phyloP scores from a whole-genome alignment of 2,329 filamentous ascomycete species.

The Trichophyton simii region DNA sequence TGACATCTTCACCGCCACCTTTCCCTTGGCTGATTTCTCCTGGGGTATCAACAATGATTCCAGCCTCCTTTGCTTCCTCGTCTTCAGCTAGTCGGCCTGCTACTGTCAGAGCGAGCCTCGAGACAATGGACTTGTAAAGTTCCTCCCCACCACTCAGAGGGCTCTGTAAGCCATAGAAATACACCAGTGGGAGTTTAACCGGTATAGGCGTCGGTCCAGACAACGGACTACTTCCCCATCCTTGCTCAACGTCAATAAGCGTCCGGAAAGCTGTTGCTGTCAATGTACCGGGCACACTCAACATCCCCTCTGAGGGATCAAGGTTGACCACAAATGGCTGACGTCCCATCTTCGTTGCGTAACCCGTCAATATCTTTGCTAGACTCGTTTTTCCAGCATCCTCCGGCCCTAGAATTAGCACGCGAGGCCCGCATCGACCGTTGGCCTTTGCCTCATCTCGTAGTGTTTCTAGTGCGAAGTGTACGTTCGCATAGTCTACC shows the following conservation, averaged over 20 bases:
- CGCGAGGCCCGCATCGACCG: constrained; percentile 55
- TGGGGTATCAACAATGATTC: constrained; percentile 76
- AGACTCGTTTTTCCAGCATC: constrained; percentile 75
- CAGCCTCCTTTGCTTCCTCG: constrained; percentile 54
- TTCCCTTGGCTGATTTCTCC: constrained; percentile 55
- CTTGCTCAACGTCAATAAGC: constrained; percentile 75
- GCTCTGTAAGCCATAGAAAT: constrained; percentile 66
- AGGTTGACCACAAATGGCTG: constrained; percentile 76
- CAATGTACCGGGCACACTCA: constrained; percentile 67
- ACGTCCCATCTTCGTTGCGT: constrained; percentile 59
- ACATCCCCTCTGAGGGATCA: constrained; percentile 67
- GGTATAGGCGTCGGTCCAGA: constrained; percentile 79
- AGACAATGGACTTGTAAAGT: constrained; percentile 62
- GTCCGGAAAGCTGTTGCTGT: constrained; percentile 78
- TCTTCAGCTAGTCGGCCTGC: constrained; percentile 69
- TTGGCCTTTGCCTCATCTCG: constrained; percentile 47
- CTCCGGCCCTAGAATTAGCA: constrained; percentile 68
- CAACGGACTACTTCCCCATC: constrained; percentile 82
- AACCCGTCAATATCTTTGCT: constrained; percentile 62
- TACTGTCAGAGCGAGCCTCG: constrained; percentile 64
- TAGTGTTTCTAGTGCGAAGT: constrained; percentile 69
- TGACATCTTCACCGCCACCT: constrained; percentile 55
- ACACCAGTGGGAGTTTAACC: constrained; percentile 82
- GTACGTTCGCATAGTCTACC: constrained; percentile 68
- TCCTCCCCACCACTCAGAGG: constrained; percentile 56